Conservation (phyloP, 192 early-diverging fungal species). For the Coemansia sp. region DNA sequence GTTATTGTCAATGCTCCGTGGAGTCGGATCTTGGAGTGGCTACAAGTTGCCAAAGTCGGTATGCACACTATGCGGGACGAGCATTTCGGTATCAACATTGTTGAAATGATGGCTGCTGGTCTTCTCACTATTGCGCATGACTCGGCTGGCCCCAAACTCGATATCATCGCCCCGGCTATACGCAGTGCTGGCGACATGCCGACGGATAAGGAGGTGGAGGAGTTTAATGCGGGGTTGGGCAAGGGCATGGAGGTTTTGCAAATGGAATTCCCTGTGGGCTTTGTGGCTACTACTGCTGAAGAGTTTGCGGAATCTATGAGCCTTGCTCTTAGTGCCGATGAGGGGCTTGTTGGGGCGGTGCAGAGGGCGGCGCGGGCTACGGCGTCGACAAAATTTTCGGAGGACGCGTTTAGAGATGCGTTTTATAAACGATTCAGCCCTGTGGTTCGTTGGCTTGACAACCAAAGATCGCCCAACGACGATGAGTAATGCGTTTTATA, state of each 20-base stretch:
- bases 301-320: slow-evolving; percentile 63
- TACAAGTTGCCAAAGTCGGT: slow-evolving; percentile 71
- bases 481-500: background rate
- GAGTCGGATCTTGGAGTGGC: slow-evolving; percentile 62
- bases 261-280: slow-evolving; percentile 55
- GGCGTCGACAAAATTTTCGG: slow-evolving; percentile 74
- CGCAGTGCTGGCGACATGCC: background rate
- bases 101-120: slow-evolving; percentile 90
- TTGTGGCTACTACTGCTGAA: slow-evolving; percentile 61
- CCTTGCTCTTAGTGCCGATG: slow-evolving; percentile 50
- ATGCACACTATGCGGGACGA: slow-evolving; percentile 98
- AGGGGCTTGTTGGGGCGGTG: slow-evolving; percentile 57
- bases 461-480: slow-evolving; percentile 25
- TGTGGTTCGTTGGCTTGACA: slow-evolving; percentile 51
- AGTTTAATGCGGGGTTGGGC: background rate
- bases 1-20: slow-evolving; percentile 86
- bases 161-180: slow-evolving; percentile 47
- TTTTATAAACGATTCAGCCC: slow-evolving; percentile 41
- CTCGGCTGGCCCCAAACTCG: slow-evolving; percentile 51
- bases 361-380: slow-evolving; percentile 62
- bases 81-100: slow-evolving; percentile 97
- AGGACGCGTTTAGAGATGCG: slow-evolving; percentile 55
- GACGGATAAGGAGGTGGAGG: slow-evolving; percentile 27
- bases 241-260: background rate
- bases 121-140: slow-evolving; percentile 49